Conservation (phyloP, 495 filamentous ascomycete species). For the Penicillium pulvis region DNA sequence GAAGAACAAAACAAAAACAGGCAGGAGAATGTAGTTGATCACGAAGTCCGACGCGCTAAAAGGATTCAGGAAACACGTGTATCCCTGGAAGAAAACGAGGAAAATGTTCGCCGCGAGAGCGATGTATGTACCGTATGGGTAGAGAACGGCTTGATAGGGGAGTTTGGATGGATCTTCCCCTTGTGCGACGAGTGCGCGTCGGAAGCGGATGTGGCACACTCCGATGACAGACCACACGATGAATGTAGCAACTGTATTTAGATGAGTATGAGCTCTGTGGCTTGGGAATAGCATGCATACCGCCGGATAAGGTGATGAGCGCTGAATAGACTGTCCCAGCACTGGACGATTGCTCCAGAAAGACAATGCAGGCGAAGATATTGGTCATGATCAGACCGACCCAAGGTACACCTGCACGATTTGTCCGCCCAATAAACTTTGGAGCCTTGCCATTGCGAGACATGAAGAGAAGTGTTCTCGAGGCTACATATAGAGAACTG, state of each 20-base stretch:
- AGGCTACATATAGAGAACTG: slow-evolving; percentile 67
- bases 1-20: slow-evolving; percentile 63
- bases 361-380: slow-evolving; percentile 65
- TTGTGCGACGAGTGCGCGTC: slow-evolving; percentile 56
- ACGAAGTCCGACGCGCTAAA: slow-evolving; percentile 63
- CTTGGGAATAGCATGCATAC: slow-evolving; percentile 37
- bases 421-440: slow-evolving; percentile 61
- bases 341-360: slow-evolving; percentile 62
- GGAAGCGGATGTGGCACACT: slow-evolving; percentile 69
- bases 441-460: slow-evolving; percentile 66
- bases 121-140: slow-evolving; percentile 65
- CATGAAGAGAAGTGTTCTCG: slow-evolving; percentile 67
- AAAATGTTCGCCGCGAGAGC: slow-evolving; percentile 62
- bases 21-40: slow-evolving; percentile 67
- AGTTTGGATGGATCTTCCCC: slow-evolving; percentile 53
- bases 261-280: slow-evolving; percentile 29
- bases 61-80: slow-evolving; percentile 54
- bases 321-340: slow-evolving; percentile 55
- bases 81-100: slow-evolving; percentile 66
- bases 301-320: slow-evolving; percentile 48
- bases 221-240: slow-evolving; percentile 68
- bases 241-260: slow-evolving; percentile 58
- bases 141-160: slow-evolving; percentile 60
- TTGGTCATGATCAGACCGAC: slow-evolving; percentile 64
- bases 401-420: slow-evolving; percentile 66